These are phyloP conservation scores for Bacterosira constricta DNA, from an alignment of 108 stramenopile species.

Conservation along the genomic window DNA sequence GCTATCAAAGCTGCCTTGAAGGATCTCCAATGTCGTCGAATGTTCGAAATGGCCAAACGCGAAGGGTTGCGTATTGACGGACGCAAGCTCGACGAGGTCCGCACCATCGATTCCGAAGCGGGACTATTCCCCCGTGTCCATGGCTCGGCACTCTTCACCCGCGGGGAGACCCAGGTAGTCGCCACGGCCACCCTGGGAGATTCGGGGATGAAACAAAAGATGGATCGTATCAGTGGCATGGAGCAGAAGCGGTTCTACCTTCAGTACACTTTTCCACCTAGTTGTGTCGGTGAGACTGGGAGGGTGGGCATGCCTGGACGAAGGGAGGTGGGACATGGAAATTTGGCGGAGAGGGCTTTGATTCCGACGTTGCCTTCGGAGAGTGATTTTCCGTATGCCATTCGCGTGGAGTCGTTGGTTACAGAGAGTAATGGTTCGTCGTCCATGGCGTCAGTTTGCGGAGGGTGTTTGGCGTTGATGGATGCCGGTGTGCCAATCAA, in stretches of 20 bases:
- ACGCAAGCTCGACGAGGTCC: slow-evolving; percentile 61
- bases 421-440: slow-evolving; percentile 86
- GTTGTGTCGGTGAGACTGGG: slow-evolving; percentile 94
- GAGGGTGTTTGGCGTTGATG: slow-evolving; percentile 89
- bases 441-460: slow-evolving; percentile 93
- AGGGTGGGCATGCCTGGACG: slow-evolving; percentile 86
- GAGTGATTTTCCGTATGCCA: slow-evolving; percentile 79
- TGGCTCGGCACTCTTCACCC: slow-evolving; percentile 92
- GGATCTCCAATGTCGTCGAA: slow-evolving; percentile 65
- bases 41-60: slow-evolving; percentile 59
- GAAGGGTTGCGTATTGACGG: slow-evolving; percentile 72
- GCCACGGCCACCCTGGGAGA: slow-evolving; percentile 90
- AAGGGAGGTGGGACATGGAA: slow-evolving; percentile 90
- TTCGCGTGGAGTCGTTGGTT: slow-evolving; percentile 83
- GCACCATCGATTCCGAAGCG: slow-evolving; percentile 50
- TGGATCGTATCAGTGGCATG: slow-evolving; percentile 84
- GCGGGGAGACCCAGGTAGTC: slow-evolving; percentile 94
- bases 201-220: slow-evolving; percentile 90
- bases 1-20: slow-evolving; percentile 66
- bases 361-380: slow-evolving; percentile 68
- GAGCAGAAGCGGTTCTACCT: slow-evolving; percentile 90
- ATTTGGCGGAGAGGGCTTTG: slow-evolving; percentile 84
- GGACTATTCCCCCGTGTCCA: slow-evolving; percentile 68
- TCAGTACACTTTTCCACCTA: slow-evolving; percentile 95
- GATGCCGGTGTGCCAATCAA: slow-evolving; percentile 94